A percentile compares a stretch with the other conserved stretches of the same genome.
phyloP scores from a whole-genome alignment of 2,329 filamentous ascomycete genomes.

The Didymella keratinophila region DNA sequence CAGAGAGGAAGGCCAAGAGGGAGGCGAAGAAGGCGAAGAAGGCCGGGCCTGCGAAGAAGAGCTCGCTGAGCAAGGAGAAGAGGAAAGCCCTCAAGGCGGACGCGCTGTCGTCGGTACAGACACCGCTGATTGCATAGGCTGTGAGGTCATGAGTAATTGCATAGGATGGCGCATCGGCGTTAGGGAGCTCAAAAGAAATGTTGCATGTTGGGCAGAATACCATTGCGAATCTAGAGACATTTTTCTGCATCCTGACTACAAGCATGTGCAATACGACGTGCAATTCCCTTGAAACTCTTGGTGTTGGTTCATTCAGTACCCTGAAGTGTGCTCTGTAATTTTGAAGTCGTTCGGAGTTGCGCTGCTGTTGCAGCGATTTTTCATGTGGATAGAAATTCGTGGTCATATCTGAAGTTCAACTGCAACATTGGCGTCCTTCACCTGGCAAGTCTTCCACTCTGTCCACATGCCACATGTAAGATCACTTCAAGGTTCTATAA shows the following conservation, averaged over 20 bases:
- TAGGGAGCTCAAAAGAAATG: constrained; percentile 32
- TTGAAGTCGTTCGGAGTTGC: not conserved
- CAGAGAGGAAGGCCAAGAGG: constrained; percentile 48
- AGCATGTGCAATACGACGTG: not conserved
- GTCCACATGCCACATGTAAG: not conserved
- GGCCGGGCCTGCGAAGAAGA: constrained; percentile 43
- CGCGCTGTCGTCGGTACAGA: constrained; percentile 55
- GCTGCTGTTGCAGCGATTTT: not conserved
- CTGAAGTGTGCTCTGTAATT: not conserved
- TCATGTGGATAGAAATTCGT: not conserved
- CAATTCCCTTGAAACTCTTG: not conserved
- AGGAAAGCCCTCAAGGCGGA: constrained; percentile 59
- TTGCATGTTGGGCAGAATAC: constrained; percentile 28
- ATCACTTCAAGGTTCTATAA: not conserved
- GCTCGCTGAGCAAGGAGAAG: constrained; percentile 56
- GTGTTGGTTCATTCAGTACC: not conserved
- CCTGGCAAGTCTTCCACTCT: not conserved
- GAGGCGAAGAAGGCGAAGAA: constrained; percentile 61
- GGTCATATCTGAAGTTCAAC: not conserved
- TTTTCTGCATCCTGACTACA: constrained; percentile 1
- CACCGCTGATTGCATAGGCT: constrained; percentile 41
- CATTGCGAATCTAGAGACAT: constrained; percentile 21
- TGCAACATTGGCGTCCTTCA: not conserved
- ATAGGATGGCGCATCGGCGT: constrained; percentile 33
- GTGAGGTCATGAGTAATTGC: constrained; percentile 15